A percentile compares a stretch with the other conserved stretches of the same genome.
These are phyloP conservation scores for Trichoderma sp. DNA, from an alignment of 2,329 filamentous ascomycete species.

Conservation along the genomic window DNA sequence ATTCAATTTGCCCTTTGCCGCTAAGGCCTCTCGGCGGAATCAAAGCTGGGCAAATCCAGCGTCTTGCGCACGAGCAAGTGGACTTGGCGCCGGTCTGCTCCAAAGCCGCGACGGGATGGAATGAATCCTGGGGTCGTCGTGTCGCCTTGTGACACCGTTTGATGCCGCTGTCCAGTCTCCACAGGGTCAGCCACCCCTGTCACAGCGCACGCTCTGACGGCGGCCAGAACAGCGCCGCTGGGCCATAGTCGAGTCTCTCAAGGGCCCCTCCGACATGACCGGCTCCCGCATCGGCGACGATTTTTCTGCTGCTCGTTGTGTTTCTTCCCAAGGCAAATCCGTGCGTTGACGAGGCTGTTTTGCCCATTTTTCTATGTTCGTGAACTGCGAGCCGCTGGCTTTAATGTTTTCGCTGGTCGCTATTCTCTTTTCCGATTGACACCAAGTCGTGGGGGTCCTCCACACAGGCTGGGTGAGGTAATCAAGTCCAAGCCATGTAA, in stretches of 20 bases:
- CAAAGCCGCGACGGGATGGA: slow-evolving; percentile 14
- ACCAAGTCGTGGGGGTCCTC: slow-evolving; percentile 23
- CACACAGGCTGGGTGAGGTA: slow-evolving; percentile 24
- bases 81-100: slow-evolving; percentile 21
- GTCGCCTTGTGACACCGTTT: slow-evolving; percentile 33
- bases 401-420: slow-evolving; percentile 10
- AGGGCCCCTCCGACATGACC: slow-evolving; percentile 27
- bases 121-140: slow-evolving; percentile 29
- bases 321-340: background rate
- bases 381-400: background rate
- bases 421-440: slow-evolving; percentile 6
- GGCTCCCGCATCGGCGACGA: slow-evolving; percentile 20
- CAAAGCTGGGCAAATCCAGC: slow-evolving; percentile 18
- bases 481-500: slow-evolving; percentile 27
- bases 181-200: slow-evolving; percentile 32
- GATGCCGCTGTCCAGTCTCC: slow-evolving; percentile 30
- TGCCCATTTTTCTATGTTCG: background rate
- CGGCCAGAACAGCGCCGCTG: slow-evolving; percentile 29
- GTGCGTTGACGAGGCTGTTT: background rate
- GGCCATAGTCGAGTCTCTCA: slow-evolving; percentile 25
- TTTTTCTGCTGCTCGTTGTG: slow-evolving; percentile 8
- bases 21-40: slow-evolving; percentile 11
- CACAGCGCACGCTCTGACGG: slow-evolving; percentile 31
- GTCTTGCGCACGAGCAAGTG: slow-evolving; percentile 7
- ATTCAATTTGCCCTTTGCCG: slow-evolving; percentile 16